Evolutionary conservation across 129 eudicot genomes (phyloP).

Genomic region (Tagetes erecta): DNA sequence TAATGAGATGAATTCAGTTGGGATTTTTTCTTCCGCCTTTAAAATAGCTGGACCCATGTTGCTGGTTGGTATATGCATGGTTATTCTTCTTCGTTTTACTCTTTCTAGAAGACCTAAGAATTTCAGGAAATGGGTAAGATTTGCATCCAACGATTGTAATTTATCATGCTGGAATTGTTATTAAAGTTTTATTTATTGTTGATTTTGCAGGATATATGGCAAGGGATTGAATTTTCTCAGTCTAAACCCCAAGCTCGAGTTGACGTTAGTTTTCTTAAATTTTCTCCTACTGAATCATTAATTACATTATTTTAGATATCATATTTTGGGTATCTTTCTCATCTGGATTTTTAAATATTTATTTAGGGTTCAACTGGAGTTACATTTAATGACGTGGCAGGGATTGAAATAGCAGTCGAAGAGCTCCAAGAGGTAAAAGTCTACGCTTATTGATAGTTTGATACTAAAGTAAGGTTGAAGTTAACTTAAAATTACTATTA

Average conservation of each 20-base stretch:
- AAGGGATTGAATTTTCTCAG: constrained; percentile 93
- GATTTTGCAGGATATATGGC: constrained; percentile 87
- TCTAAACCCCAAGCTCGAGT: constrained; percentile 97
- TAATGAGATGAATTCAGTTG: constrained; percentile 45
- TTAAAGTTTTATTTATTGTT: background rate
- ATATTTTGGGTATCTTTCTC: constrained; percentile 6
- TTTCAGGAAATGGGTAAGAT: constrained; percentile 81
- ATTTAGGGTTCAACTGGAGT: constrained; percentile 93
- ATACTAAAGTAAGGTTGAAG: background rate
- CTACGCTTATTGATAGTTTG: too few species aligned
- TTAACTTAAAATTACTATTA: background rate
- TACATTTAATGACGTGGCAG: constrained; percentile 86
- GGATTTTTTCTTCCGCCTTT: constrained; percentile 52
- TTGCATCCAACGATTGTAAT: background rate
- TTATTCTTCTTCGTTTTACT: constrained; percentile 78
- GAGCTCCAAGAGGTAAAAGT: constrained; percentile 88
- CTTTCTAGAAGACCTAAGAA: constrained; percentile 80
- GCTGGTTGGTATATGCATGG: constrained; percentile 52
- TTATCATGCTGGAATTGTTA: background rate
- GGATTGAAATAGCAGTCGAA: constrained; percentile 93
- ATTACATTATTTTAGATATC: constrained; percentile 19
- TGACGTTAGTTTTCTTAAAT: constrained; percentile 61
- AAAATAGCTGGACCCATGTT: constrained; percentile 45
- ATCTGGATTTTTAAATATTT: background rate
- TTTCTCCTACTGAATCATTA: background rate